Evolutionary conservation across 2,329 filamentous ascomycete genomes (phyloP).

Genomic region (Colletotrichum tanaceti): DNA sequence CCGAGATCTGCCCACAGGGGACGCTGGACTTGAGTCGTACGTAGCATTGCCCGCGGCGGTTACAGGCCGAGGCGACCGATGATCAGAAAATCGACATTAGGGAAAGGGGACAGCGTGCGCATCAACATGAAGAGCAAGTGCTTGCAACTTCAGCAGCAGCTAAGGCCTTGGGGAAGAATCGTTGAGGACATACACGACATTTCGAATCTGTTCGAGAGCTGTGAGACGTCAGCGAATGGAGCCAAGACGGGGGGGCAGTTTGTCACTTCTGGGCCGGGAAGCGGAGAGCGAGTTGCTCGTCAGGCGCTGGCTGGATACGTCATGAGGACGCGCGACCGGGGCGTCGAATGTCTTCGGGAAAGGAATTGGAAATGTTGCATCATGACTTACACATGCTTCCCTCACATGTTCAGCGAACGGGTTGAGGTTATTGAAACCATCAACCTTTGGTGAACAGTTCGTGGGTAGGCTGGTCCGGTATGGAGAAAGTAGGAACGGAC

Average conservation of each 20-base stretch:
- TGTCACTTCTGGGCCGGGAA: constrained; percentile 46
- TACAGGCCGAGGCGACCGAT: constrained; percentile 4
- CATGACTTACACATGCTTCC: constrained; percentile 57
- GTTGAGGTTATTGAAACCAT: constrained; percentile 39
- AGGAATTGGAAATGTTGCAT: background rate
- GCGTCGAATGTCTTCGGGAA: background rate
- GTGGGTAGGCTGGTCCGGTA: constrained; percentile 19
- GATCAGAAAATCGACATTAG: background rate
- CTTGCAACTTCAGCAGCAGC: constrained; percentile 33
- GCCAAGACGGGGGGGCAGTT: constrained; percentile 49
- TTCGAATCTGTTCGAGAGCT: constrained; percentile 63
- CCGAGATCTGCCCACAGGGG: constrained; percentile 25
- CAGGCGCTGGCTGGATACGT: constrained; percentile 4
- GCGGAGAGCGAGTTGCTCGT: constrained; percentile 16
- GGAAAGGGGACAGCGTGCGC: background rate
- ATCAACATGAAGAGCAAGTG: constrained; percentile 11
- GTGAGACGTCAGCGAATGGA: constrained; percentile 51
- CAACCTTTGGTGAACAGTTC: constrained; percentile 28
- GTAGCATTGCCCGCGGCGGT: constrained; percentile 9
- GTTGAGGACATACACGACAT: constrained; percentile 59
- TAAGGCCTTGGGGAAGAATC: constrained; percentile 40
- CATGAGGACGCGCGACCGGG: background rate
- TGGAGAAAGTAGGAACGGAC: background rate
- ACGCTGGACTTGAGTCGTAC: constrained; percentile 21
- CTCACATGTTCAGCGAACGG: constrained; percentile 53